Percentiles rank a stretch among this genome's conserved stretches.
phyloP scores from a whole-genome alignment of 305 asterid genomes.

The Fraxinus baroniana region DNA sequence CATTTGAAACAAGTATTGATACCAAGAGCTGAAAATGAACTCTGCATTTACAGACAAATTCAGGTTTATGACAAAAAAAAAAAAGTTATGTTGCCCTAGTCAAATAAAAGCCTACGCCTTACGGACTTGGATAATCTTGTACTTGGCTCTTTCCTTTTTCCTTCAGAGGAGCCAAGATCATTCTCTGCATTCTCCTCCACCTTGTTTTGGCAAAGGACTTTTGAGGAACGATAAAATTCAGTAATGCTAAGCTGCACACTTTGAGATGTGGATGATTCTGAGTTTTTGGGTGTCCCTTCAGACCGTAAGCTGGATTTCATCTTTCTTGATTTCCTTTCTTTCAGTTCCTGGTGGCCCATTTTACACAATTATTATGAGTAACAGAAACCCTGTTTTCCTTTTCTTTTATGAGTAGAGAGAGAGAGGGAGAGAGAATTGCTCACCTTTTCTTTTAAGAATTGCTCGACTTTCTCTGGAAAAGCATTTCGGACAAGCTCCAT shows the following conservation, averaged over 20 bases:
- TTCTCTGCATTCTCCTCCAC: slow-evolving; percentile 38
- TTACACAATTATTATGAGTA: slow-evolving; percentile 21
- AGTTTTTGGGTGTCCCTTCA: slow-evolving; percentile 43
- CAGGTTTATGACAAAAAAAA: not conserved
- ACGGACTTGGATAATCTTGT: slow-evolving; percentile 62
- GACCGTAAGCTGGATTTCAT: slow-evolving; percentile 35
- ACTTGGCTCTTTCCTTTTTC: slow-evolving; percentile 46
- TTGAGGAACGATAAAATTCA: slow-evolving; percentile 75
- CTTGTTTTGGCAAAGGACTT: slow-evolving; percentile 38
- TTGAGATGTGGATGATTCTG: slow-evolving; percentile 43
- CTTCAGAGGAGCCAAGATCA: slow-evolving; percentile 35
- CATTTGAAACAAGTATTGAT: slow-evolving; percentile 18
- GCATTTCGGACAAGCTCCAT: slow-evolving; percentile 74
- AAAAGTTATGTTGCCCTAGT: no score
- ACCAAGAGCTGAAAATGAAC: not conserved
- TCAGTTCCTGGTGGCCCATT: slow-evolving; percentile 60
- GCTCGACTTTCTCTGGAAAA: slow-evolving; percentile 59
- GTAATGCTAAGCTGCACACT: slow-evolving; percentile 68
- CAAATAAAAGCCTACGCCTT: slow-evolving; percentile 73
- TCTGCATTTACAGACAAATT: slow-evolving; percentile 24
- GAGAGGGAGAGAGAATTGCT: slow-evolving; percentile 13
- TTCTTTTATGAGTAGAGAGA: not conserved
- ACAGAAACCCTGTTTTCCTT: not conserved
- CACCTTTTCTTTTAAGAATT: slow-evolving; percentile 69
- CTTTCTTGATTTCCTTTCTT: slow-evolving; percentile 53